A percentile compares a stretch with the other conserved stretches of the same genome.
Evolutionary conservation across 257 asterid genomes (phyloP).

Genomic region (Salvia splendens): DNA sequence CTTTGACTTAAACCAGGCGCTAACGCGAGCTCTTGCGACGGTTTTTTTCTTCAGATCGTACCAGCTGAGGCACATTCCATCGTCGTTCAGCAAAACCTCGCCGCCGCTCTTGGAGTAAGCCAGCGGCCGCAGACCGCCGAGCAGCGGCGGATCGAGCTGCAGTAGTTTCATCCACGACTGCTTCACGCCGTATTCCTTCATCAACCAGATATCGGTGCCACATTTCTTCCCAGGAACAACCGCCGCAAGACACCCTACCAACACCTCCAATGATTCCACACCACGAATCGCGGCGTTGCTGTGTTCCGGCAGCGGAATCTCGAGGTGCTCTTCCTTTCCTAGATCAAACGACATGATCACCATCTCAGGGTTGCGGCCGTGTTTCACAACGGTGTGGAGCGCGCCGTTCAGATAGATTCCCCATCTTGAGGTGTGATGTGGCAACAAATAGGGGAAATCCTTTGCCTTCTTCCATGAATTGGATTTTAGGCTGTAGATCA

Average conservation of each 20-base stretch:
- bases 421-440: slow-evolving; percentile 29
- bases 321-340: slow-evolving; percentile 29
- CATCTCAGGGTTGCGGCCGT: background rate
- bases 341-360: slow-evolving; percentile 43
- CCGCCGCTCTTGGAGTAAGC: slow-evolving; percentile 40
- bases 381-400: slow-evolving; percentile 35
- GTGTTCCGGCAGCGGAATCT: slow-evolving; percentile 35
- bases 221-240: slow-evolving; percentile 9
- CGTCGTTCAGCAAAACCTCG: slow-evolving; percentile 43
- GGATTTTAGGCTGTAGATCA: slow-evolving; percentile 41
- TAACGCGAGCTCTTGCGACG: slow-evolving; percentile 19
- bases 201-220: slow-evolving; percentile 42
- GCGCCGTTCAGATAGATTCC: slow-evolving; percentile 38
- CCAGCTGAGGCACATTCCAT: slow-evolving; percentile 41
- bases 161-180: slow-evolving; percentile 48
- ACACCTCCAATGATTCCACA: slow-evolving; percentile 23
- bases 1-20: background rate
- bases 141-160: background rate
- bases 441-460: slow-evolving; percentile 31
- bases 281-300: background rate
- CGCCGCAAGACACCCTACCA: slow-evolving; percentile 42
- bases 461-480: slow-evolving; percentile 41
- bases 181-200: slow-evolving; percentile 48
- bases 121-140: slow-evolving; percentile 34
- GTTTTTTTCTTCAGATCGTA: slow-evolving; percentile 36